These are phyloP conservation scores for Zoysia matrella DNA, from an alignment of 202 grass and related monocot genomes.

Conservation along the genomic window DNA sequence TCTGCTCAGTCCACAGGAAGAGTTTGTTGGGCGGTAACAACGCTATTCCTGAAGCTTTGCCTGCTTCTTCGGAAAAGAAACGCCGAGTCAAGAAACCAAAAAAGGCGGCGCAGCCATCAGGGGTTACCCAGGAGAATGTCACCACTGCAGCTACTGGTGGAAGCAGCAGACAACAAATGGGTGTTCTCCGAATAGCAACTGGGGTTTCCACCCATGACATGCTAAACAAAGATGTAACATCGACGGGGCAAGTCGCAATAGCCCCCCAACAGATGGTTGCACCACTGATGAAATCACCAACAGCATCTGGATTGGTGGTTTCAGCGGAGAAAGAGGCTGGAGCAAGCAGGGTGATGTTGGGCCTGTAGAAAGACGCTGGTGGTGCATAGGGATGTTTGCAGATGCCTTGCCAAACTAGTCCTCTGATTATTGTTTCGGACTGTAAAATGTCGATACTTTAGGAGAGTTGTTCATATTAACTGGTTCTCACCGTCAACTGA, in stretches of 20 bases:
- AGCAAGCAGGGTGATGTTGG: constrained; percentile 25
- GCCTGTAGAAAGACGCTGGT: constrained; percentile 19
- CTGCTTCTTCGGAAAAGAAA: constrained; percentile 30
- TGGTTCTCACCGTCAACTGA: neutral
- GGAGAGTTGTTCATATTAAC: constrained; percentile 41
- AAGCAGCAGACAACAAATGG: constrained; percentile 40
- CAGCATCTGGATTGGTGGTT: constrained; percentile 8
- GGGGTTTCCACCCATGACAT: constrained; percentile 28
- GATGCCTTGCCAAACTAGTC: neutral
- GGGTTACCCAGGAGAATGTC: constrained; percentile 11
- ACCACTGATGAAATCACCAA: constrained; percentile 38
- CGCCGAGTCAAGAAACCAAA: constrained; percentile 38
- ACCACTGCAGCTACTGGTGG: constrained; percentile 36
- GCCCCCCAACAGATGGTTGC: neutral
- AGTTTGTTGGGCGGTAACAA: constrained; percentile 14
- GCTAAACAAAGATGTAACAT: constrained; percentile 24
- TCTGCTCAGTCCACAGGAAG: constrained; percentile 53
- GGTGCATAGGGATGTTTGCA: constrained; percentile 30
- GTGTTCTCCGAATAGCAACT: constrained; percentile 22
- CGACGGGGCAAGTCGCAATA: neutral
- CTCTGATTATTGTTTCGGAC: constrained; percentile 27
- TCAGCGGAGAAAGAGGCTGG: constrained; percentile 11
- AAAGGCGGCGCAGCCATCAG: constrained; percentile 20
- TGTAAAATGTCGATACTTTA: constrained; percentile 11
- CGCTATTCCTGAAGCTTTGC: constrained; percentile 29